These are phyloP conservation scores for Penicillium sp. DNA, from an alignment of 2,329 filamentous ascomycete species.

Conservation along the genomic window DNA sequence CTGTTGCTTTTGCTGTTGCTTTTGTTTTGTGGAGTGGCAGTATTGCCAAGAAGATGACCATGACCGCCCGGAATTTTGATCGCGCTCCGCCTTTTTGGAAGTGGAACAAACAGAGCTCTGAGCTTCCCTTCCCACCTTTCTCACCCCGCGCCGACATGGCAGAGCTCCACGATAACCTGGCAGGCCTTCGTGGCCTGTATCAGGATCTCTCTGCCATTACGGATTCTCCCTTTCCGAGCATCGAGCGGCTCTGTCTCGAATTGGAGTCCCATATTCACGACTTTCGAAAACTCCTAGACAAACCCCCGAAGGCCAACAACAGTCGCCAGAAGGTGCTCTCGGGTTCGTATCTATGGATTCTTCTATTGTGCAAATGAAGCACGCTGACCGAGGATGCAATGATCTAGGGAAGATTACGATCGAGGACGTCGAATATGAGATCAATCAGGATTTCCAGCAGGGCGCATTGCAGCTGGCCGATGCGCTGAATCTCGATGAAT, in stretches of 20 bases:
- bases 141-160: conserved; percentile 27
- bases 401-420: conserved; percentile 67
- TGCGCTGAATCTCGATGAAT: conserved; percentile 82
- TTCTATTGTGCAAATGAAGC: neutral
- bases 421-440: conserved; percentile 65
- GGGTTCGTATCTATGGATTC: conserved; percentile 46
- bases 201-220: conserved; percentile 74
- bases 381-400: conserved; percentile 18
- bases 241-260: conserved; percentile 62
- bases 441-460: conserved; percentile 87
- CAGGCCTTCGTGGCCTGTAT: conserved; percentile 76
- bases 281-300: conserved; percentile 68
- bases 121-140: conserved; percentile 21
- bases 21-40: conserved; percentile 13
- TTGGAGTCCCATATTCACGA: conserved; percentile 63
- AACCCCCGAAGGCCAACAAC: conserved; percentile 65
- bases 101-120: conserved; percentile 29
- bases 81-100: conserved; percentile 33
- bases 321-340: conserved; percentile 67
- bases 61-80: conserved; percentile 34
- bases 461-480: conserved; percentile 76
- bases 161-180: conserved; percentile 65
- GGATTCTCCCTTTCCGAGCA: conserved; percentile 63
- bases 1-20: conserved; percentile 3
- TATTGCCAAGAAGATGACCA: conserved; percentile 15